phyloP scores from a whole-genome alignment of 495 filamentous ascomycete species.

The Neurospora discreta region DNA sequence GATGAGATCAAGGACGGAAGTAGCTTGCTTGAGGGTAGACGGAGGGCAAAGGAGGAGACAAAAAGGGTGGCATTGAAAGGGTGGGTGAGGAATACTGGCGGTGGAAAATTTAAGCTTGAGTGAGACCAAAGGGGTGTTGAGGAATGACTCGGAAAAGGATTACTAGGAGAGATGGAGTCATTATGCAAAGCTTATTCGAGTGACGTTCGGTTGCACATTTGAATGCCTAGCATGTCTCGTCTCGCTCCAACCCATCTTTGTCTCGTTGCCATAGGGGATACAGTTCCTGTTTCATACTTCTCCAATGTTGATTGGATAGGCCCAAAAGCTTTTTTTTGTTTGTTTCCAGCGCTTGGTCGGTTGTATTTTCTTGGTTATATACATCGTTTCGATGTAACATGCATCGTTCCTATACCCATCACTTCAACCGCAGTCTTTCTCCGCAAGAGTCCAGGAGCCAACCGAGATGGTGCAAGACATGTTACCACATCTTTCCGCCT shows the following conservation, averaged over 20 bases:
- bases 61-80: conserved; percentile 37
- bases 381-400: background rate
- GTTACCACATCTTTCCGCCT: background rate
- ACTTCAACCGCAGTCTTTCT: background rate
- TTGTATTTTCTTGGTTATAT: background rate
- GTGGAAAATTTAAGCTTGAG: conserved; percentile 31
- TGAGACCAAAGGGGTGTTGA: background rate
- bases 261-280: background rate
- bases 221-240: background rate
- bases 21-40: conserved; percentile 27
- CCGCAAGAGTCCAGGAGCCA: background rate
- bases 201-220: background rate
- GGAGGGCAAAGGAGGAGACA: conserved; percentile 40
- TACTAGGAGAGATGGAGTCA: background rate
- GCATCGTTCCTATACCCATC: background rate
- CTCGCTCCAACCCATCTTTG: background rate
- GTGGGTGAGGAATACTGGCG: conserved; percentile 50
- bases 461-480: background rate
- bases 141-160: background rate
- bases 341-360: background rate
- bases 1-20: conserved; percentile 34
- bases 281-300: background rate
- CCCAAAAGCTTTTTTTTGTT: background rate
- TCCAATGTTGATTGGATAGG: background rate
- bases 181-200: background rate